A percentile compares a stretch with the other conserved stretches of the same genome.
Evolutionary conservation across 1,284 basidiomycete genomes (phyloP).

Genomic region (Ustilago crameri): DNA sequence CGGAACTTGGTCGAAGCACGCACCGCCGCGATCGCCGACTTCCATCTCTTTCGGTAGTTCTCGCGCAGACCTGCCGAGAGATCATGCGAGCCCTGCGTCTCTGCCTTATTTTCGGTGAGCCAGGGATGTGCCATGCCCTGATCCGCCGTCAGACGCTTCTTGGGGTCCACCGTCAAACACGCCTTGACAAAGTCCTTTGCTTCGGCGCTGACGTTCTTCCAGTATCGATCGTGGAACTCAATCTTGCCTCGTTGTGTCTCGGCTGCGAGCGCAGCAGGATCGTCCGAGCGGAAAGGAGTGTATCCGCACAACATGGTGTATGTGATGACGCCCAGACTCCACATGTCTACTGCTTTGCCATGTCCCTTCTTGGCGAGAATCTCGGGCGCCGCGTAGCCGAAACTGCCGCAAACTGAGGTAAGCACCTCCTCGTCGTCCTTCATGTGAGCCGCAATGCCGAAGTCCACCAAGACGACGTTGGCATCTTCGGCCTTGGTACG

Average conservation of each 20-base stretch:
- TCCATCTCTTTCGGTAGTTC: constrained; percentile 66
- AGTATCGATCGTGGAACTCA: constrained; percentile 86
- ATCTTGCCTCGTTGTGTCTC: constrained; percentile 86
- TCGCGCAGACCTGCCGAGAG: constrained; percentile 66
- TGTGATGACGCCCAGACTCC: constrained; percentile 92
- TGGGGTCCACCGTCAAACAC: constrained; percentile 80
- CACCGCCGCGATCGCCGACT: constrained; percentile 65
- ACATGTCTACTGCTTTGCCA: constrained; percentile 90
- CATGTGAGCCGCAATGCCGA: constrained; percentile 77
- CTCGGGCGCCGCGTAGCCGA: constrained; percentile 90
- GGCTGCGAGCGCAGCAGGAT: constrained; percentile 78
- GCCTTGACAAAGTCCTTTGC: constrained; percentile 86
- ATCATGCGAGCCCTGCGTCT: constrained; percentile 52
- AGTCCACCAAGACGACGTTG: constrained; percentile 74
- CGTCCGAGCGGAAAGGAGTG: constrained; percentile 85
- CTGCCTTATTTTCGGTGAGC: constrained; percentile 51
- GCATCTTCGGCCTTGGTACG: constrained; percentile 77
- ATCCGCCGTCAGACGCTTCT: constrained; percentile 78
- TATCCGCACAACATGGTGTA: constrained; percentile 72
- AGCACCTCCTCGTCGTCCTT: constrained; percentile 77
- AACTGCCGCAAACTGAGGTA: constrained; percentile 83
- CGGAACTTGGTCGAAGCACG: constrained; percentile 65
- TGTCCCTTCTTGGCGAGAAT: constrained; percentile 85
- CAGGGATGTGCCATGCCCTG: constrained; percentile 77
- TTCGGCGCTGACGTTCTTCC: constrained; percentile 83